A percentile compares a stretch with the other conserved stretches of the same genome.
Evolutionary conservation across 805 yeast species (phyloP).

Genomic region (Teunomyces pallodes): DNA sequence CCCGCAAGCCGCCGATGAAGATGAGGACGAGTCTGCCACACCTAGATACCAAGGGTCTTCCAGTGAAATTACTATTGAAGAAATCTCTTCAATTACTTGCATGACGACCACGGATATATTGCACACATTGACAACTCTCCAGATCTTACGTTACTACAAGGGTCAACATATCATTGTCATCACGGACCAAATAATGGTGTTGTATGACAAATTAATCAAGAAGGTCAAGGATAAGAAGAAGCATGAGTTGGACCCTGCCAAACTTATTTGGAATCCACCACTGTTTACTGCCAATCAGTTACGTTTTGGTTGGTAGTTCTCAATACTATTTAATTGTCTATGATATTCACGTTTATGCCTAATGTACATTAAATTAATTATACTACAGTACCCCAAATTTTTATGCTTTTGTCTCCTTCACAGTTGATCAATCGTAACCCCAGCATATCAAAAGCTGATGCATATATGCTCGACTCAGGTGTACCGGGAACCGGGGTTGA

Average conservation of each 20-base stretch:
- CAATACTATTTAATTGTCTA: background rate
- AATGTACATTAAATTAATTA: conserved; percentile 1
- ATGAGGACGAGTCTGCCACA: conserved; percentile 16
- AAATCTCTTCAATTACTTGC: conserved; percentile 77
- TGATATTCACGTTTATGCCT: background rate
- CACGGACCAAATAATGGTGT: conserved; percentile 76
- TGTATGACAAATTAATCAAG: conserved; percentile 62
- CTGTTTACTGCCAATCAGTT: conserved; percentile 93
- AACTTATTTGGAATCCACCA: conserved; percentile 91
- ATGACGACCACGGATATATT: conserved; percentile 96
- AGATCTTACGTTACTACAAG: conserved; percentile 85
- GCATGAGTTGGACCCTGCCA: conserved; percentile 70
- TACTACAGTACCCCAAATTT: conserved; percentile 53
- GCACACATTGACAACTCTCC: conserved; percentile 88
- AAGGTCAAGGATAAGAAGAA: conserved; percentile 63
- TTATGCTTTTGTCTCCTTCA: conserved; percentile 85
- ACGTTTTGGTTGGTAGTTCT: conserved; percentile 83
- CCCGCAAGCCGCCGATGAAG: conserved; percentile 20
- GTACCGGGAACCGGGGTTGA: conserved; percentile 72
- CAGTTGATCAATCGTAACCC: conserved; percentile 83
- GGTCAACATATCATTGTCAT: conserved; percentile 90
- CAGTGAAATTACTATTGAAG: conserved; percentile 79
- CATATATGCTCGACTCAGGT: conserved; percentile 61
- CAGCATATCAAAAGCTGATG: conserved; percentile 72
- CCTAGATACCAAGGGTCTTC: conserved; percentile 13